Percentiles rank a stretch among this genome's conserved stretches.
Evolutionary conservation across 495 filamentous ascomycete genomes (phyloP).

Genomic region (Neurospora discreta): DNA sequence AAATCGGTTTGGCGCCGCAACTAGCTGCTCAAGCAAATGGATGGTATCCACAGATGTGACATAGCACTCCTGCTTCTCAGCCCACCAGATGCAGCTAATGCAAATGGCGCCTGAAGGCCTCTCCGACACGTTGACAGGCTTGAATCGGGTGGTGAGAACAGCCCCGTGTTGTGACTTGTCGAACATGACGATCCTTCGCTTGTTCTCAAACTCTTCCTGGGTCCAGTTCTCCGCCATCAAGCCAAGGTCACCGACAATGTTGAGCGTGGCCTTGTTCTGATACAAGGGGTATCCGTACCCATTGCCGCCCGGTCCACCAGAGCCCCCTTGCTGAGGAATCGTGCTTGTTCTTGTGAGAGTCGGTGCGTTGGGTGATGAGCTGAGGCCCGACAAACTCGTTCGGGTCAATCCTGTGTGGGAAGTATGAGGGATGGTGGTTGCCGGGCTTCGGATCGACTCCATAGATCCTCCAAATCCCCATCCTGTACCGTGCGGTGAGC

Average conservation of each 20-base stretch:
- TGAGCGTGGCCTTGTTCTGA: constrained; percentile 74
- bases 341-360: constrained; percentile 77
- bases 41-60: constrained; percentile 97
- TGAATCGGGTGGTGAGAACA: constrained; percentile 62
- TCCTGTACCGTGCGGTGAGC: constrained; percentile 34
- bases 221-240: constrained; percentile 72
- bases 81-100: constrained; percentile 90
- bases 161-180: constrained; percentile 64
- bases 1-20: constrained; percentile 59
- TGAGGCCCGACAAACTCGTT: constrained; percentile 25
- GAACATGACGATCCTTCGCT: constrained; percentile 79
- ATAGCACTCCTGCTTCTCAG: constrained; percentile 75
- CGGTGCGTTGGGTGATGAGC: constrained; percentile 38
- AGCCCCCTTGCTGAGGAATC: constrained; percentile 46
- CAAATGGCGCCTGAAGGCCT: constrained; percentile 65
- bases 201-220: constrained; percentile 61
- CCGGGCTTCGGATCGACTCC: constrained; percentile 30
- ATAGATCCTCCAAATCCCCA: constrained; percentile 36
- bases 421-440: constrained; percentile 13
- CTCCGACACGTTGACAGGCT: constrained; percentile 57
- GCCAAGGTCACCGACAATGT: constrained; percentile 74
- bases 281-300: constrained; percentile 70
- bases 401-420: constrained; percentile 25
- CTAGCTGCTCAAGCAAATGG: constrained; percentile 76
- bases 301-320: constrained; percentile 40